These are phyloP conservation scores for Lenzites betulinus DNA, from an alignment of 768 basidiomycete genomes.

Conservation along the genomic window DNA sequence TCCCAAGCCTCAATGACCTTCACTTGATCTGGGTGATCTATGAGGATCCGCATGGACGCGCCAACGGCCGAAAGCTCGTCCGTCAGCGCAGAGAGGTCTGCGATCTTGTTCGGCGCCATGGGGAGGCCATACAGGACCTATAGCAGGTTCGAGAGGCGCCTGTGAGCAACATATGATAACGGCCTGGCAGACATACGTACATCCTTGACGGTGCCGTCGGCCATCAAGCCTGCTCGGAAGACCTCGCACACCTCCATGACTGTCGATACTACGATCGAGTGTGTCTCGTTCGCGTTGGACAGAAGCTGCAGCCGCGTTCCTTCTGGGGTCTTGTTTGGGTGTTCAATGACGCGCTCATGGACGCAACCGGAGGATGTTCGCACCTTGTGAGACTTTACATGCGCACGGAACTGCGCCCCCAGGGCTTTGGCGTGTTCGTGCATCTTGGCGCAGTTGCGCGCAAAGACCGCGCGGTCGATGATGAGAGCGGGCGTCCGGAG, in stretches of 20 bases:
- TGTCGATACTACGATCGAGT: slow-evolving; percentile 78
- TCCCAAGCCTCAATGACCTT: slow-evolving; percentile 64
- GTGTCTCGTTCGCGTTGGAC: slow-evolving; percentile 52
- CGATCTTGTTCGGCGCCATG: slow-evolving; percentile 66
- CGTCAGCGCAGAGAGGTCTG: slow-evolving; percentile 64
- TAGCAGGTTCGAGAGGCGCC: neutral
- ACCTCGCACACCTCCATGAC: slow-evolving; percentile 82
- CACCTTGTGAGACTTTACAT: slow-evolving; percentile 86
- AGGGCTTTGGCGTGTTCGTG: slow-evolving; percentile 63
- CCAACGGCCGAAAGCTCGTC: slow-evolving; percentile 55
- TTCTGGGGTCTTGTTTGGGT: slow-evolving; percentile 57
- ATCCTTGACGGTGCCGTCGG: slow-evolving; percentile 76
- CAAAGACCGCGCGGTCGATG: slow-evolving; percentile 73
- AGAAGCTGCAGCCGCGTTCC: slow-evolving; percentile 70
- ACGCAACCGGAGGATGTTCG: neutral
- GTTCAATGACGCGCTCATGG: neutral
- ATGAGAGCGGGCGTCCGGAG: slow-evolving; percentile 79
- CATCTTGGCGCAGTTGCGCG: slow-evolving; percentile 74
- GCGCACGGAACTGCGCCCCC: slow-evolving; percentile 75
- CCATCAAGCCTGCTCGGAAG: slow-evolving; percentile 63
- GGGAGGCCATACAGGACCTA: slow-evolving; percentile 86
- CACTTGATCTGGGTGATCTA: slow-evolving; percentile 79
- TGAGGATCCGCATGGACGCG: slow-evolving; percentile 64
- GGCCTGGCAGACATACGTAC: slow-evolving; percentile 43
- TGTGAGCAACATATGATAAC: slow-evolving; percentile 1